Evolutionary conservation across 1,139 yeast genomes (phyloP).

Genomic region (Pichia sp.): DNA sequence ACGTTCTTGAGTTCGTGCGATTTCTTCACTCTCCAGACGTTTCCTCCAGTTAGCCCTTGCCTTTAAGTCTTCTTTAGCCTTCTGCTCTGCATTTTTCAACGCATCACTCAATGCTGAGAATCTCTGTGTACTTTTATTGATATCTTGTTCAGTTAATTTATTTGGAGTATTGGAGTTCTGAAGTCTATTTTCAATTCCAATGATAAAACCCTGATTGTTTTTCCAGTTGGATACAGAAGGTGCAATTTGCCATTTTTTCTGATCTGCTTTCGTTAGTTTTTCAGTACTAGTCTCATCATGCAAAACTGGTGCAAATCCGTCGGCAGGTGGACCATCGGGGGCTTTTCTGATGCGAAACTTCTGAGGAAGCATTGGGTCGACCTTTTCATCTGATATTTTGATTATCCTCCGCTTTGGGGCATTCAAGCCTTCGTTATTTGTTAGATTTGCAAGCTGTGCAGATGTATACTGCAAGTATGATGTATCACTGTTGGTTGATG

Average conservation of each 20-base stretch:
- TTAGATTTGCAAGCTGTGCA: constrained; percentile 32
- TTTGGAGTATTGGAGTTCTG: constrained; percentile 35
- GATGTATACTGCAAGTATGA: constrained; percentile 49
- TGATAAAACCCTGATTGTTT: constrained; percentile 86
- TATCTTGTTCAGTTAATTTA: constrained; percentile 33
- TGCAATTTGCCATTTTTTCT: constrained; percentile 82
- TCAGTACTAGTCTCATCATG: constrained; percentile 30
- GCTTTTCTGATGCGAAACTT: constrained; percentile 66
- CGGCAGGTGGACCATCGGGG: constrained; percentile 61
- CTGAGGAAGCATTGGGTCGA: constrained; percentile 87
- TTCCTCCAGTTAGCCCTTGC: constrained; percentile 54
- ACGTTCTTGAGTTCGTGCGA: constrained; percentile 55
- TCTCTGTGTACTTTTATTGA: constrained; percentile 50
- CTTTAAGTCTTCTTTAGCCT: constrained; percentile 68
- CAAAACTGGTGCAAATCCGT: constrained; percentile 45
- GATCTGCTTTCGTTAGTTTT: constrained; percentile 70
- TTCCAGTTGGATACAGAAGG: constrained; percentile 95
- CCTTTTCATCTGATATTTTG: constrained; percentile 54
- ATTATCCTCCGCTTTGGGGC: constrained; percentile 41
- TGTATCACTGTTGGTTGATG: constrained; percentile 24
- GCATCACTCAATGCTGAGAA: constrained; percentile 68
- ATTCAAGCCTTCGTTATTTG: constrained; percentile 20
- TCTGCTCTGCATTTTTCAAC: constrained; percentile 65
- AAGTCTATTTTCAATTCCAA: constrained; percentile 73
- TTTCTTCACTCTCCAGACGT: constrained; percentile 52